Base-by-base conservation (phyloP, 768 basidiomycete genomes). In the Auriscalpium orientale region DNA sequence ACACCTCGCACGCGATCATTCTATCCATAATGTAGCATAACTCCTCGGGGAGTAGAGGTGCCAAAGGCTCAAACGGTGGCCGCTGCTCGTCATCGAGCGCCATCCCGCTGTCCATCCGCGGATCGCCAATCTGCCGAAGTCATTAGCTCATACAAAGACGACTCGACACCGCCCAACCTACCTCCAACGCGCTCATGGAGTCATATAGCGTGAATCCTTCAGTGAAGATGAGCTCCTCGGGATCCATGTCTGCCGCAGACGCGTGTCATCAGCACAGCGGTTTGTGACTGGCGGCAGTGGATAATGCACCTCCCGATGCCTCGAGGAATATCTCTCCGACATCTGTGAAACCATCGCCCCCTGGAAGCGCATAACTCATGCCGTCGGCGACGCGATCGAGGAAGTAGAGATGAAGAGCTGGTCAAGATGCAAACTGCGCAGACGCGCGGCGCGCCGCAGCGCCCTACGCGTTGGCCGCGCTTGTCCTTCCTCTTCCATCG, bases 121-220 rank as follows among this genome's bases (percentile, higher is more conserved):
- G 87, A 68, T 95, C 91, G 20, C 92, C 89, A 51, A 95, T 91
- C 93, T 95, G 69, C 45, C 12, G 38, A 47, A 57, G 46, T 52
- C 36, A 44, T 43, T 57, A 53, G 55, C 16, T 56, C 46, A 48
- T 11, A 52, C n/a, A 40, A 54, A 38, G 38, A 38, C 46, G 57
- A 59, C 58, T 58, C 60, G 51, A 62, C 58, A 54, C 53, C 49
- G 46, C 40, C 20, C 21, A 53, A 63, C 75, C 56, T 66, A 89
- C 91, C 80, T 94, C 89, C 54, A 97, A 83, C 13, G 91, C 89
- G 62, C 88, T 89, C 93, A 98, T 95, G n/a, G 91, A 85, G 58
- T 98, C 94, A 58, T 85, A 79, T 48, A 95, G 74, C 16, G 82
- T 80, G 62, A 91, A 87, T 34, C 79, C 81, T 1, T 84, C 79